A percentile compares a stretch with the other conserved stretches of the same genome.
These are phyloP conservation scores for Fusarium pseudoanthophilum DNA, from an alignment of 2,329 filamentous ascomycete species.

Conservation along the genomic window DNA sequence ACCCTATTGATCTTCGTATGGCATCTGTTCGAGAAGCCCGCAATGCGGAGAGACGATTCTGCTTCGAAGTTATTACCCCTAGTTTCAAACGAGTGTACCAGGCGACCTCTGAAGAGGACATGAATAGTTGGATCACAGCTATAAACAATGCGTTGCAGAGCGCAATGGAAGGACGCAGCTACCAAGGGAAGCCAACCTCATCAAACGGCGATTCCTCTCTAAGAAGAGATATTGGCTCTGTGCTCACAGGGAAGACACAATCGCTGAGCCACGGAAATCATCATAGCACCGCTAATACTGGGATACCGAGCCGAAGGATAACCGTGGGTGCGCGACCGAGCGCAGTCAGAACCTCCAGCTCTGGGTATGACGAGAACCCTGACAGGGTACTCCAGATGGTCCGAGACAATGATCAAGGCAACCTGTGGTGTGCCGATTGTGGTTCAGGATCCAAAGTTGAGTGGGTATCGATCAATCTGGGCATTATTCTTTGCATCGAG, in stretches of 20 bases:
- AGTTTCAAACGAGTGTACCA: slow-evolving; percentile 97
- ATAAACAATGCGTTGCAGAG: slow-evolving; percentile 98
- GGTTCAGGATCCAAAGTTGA: slow-evolving; percentile 92
- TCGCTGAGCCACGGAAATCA: slow-evolving; percentile 69
- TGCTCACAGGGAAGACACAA: slow-evolving; percentile 90
- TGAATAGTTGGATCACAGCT: slow-evolving; percentile 94
- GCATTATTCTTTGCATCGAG: slow-evolving; percentile 96
- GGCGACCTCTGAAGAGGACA: slow-evolving; percentile 96
- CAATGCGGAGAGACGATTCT: slow-evolving; percentile 93
- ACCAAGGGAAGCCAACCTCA: slow-evolving; percentile 61
- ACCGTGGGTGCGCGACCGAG: slow-evolving; percentile 90
- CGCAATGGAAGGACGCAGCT: slow-evolving; percentile 85
- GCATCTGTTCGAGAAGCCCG: slow-evolving; percentile 96
- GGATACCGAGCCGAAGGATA: slow-evolving; percentile 81
- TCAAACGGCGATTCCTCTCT: slow-evolving; percentile 65
- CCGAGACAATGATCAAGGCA: slow-evolving; percentile 90
- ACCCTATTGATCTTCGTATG: slow-evolving; percentile 96
- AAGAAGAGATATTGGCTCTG: slow-evolving; percentile 89
- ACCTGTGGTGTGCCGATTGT: slow-evolving; percentile 94
- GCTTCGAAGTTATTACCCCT: slow-evolving; percentile 98
- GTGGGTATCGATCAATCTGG: slow-evolving; percentile 98
- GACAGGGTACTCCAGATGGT: slow-evolving; percentile 88
- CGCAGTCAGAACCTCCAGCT: slow-evolving; percentile 75
- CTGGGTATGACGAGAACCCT: slow-evolving; percentile 81
- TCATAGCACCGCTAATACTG: slow-evolving; percentile 57